Evolutionary conservation across 345 rosid species (phyloP), one percentile per base, ranked within the genome.

Genomic region (Pistacia integerrima): DNA sequence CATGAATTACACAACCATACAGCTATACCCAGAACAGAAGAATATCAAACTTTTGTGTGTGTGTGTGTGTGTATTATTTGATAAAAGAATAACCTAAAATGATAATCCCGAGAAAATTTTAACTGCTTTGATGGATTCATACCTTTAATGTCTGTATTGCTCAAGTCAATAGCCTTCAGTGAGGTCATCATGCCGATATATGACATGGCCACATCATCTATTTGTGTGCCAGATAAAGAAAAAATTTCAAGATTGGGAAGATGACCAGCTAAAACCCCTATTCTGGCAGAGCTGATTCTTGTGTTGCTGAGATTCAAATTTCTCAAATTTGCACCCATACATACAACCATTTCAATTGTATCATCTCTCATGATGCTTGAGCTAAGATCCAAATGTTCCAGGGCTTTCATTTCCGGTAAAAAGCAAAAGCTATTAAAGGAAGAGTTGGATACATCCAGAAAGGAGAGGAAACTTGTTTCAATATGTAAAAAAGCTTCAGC

Each of bases 321-420:
- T 83, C 82, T 90, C 79, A 96, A 84, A 76, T 74, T 84, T 61
- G 86, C 85, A 70, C 97, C 98, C 59, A 91, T 72, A 73, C 77
- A 74, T 35, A 84, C 88, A 75, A 96, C 68, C 70, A 72, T 69
- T 73, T 86, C 92, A 78, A 85, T 69, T 2, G 94, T 85, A 77
- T 91, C 93, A 86, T 96, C 99, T 59, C 87, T 88, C 6, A 93
- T 73, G 72, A 76, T 75, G 78, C 85, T 81, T 72, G 84, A 85
- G 79, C 93, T 83, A 72, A 96, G 86, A 87, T 96, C 88, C 85
- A 96, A 85, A 85, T 87, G 86, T 84, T 93, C 89, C 70, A 96
- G 84, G 38, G 76, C 70, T 41, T 79, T 79, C 97, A 91, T 87
- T 71, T 73, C 64, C 38, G 81, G 69, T 81, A 96, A 83, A 78